These are phyloP conservation scores for Pseudonectria foliicola DNA, from an alignment of 2,329 filamentous ascomycete species.

Conservation along the genomic window DNA sequence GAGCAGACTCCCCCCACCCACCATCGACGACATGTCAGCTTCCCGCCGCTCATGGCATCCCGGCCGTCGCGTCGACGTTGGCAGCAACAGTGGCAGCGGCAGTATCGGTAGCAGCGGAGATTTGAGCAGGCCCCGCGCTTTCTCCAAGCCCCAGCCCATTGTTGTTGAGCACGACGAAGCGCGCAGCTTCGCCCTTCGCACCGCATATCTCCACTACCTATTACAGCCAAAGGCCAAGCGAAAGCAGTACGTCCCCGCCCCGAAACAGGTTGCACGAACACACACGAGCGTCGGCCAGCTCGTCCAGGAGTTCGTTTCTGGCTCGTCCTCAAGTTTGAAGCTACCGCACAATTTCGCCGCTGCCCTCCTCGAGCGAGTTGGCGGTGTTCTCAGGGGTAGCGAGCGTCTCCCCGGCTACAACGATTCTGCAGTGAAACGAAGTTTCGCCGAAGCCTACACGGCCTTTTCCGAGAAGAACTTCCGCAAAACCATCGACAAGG, in stretches of 20 bases:
- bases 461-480: conserved; percentile 85
- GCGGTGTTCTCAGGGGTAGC: conserved; percentile 70
- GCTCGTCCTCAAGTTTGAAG: conserved; percentile 44
- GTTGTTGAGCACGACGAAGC: conserved; percentile 67
- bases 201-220: conserved; percentile 87
- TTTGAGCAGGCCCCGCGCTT: conserved; percentile 26
- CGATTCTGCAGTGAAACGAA: conserved; percentile 84
- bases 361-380: conserved; percentile 62
- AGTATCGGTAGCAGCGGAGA: conserved; percentile 19
- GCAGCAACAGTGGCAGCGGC: conserved; percentile 35
- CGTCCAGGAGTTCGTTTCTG: conserved; percentile 72
- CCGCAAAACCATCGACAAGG: conserved; percentile 86
- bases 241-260: conserved; percentile 71
- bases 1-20: conserved; percentile 13
- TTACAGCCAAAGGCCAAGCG: conserved; percentile 85
- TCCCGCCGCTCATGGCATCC: conserved; percentile 41
- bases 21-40: conserved; percentile 25
- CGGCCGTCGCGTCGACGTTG: conserved; percentile 38
- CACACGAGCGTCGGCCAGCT: conserved; percentile 77
- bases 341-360: conserved; percentile 49
- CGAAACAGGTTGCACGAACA: conserved; percentile 52
- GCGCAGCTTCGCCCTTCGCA: conserved; percentile 83
- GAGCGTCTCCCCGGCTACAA: conserved; percentile 84
- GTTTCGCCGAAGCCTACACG: conserved; percentile 90
- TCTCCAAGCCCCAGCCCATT: conserved; percentile 39